These are phyloP conservation scores for Nakazawaea populi DNA, from an alignment of 805 yeast species.

Conservation along the genomic window DNA sequence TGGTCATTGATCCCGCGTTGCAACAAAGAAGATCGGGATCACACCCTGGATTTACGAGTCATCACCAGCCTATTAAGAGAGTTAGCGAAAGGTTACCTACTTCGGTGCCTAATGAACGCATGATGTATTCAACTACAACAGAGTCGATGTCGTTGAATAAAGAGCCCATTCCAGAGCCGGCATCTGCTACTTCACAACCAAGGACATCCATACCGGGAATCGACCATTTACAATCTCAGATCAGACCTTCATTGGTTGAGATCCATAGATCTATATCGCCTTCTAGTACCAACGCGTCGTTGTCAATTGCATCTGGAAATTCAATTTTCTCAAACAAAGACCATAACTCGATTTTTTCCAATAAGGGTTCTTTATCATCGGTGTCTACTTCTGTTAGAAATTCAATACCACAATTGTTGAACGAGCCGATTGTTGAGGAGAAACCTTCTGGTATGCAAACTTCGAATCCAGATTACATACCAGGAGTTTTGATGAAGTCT, in stretches of 20 bases:
- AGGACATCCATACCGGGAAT: conserved; percentile 17
- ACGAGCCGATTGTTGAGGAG: conserved; percentile 3
- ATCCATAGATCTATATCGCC: conserved; percentile 19
- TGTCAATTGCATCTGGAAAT: conserved; percentile 8
- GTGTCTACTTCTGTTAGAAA: conserved; percentile 10
- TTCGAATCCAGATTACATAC: not conserved
- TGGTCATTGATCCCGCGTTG: conserved; percentile 8
- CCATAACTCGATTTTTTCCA: conserved; percentile 27
- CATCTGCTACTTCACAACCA: not conserved
- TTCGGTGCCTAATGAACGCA: conserved; percentile 16
- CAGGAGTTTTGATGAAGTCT: not conserved
- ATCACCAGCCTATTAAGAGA: conserved; percentile 7
- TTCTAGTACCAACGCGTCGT: not conserved
- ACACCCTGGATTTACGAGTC: conserved; percentile 11
- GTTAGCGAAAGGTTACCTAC: conserved; percentile 14
- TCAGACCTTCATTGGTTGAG: conserved; percentile 32
- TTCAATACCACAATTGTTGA: conserved; percentile 6
- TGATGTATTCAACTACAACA: not conserved
- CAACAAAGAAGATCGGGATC: conserved; percentile 11
- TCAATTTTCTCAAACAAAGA: conserved; percentile 10
- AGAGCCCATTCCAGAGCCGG: not conserved
- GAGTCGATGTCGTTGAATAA: not conserved
- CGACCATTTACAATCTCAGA: conserved; percentile 21
- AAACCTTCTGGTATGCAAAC: not conserved
- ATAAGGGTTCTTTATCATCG: conserved; percentile 30